Conservation (phyloP, 805 yeast genomes). For the Barnettozyma siamensis region DNA sequence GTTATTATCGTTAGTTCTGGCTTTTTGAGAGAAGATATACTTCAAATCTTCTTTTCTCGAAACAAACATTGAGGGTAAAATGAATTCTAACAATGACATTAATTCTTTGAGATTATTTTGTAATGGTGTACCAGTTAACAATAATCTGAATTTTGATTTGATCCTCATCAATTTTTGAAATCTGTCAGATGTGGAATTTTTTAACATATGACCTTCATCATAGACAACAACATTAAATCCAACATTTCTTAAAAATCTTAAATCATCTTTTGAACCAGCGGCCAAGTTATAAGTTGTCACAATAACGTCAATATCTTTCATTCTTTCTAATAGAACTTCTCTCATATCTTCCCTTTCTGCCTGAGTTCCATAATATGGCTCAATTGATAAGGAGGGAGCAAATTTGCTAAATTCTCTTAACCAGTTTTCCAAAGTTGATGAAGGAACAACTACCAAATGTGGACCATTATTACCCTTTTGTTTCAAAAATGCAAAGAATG, state of each 20-base stretch:
- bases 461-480: slow-evolving; percentile 67
- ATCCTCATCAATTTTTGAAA: slow-evolving; percentile 82
- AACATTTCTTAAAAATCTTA: slow-evolving; percentile 66
- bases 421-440: slow-evolving; percentile 97
- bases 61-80: slow-evolving; percentile 75
- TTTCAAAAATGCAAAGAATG: slow-evolving; percentile 82
- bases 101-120: slow-evolving; percentile 90
- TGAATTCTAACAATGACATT: slow-evolving; percentile 85
- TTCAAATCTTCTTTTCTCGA: slow-evolving; percentile 79
- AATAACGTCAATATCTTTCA: slow-evolving; percentile 69
- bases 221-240: slow-evolving; percentile 84
- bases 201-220: slow-evolving; percentile 97
- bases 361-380: slow-evolving; percentile 91
- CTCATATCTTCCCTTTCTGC: slow-evolving; percentile 81
- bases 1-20: slow-evolving; percentile 51
- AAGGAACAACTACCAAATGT: slow-evolving; percentile 91
- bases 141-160: slow-evolving; percentile 73
- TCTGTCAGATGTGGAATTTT: slow-evolving; percentile 83
- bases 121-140: slow-evolving; percentile 94
- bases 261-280: slow-evolving; percentile 78
- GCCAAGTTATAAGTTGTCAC: slow-evolving; percentile 94
- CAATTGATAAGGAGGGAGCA: slow-evolving; percentile 74
- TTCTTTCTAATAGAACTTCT: slow-evolving; percentile 49
- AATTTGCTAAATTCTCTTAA: slow-evolving; percentile 87
- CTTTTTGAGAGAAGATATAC: slow-evolving; percentile 81